Evolutionary conservation across 768 basidiomycete genomes (phyloP).

Genomic region (Mycena leptocephala): DNA sequence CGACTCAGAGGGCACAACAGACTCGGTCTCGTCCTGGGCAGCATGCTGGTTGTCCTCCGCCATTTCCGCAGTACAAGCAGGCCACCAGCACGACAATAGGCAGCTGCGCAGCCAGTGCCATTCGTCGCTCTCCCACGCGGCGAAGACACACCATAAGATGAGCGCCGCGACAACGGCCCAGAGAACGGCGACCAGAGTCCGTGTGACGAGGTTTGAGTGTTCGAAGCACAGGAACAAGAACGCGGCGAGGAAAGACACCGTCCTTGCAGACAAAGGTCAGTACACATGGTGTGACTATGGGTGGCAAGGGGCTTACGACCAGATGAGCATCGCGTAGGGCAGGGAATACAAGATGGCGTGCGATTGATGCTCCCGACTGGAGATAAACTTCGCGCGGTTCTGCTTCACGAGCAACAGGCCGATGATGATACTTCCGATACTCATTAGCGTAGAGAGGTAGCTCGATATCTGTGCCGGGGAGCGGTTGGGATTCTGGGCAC

Average conservation of each 20-base stretch:
- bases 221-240: conserved; percentile 55
- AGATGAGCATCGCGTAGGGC: conserved; percentile 72
- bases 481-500: too few species aligned
- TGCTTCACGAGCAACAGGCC: too few species aligned
- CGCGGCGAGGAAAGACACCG: conserved; percentile 57
- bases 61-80: conserved; percentile 52
- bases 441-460: too few species aligned
- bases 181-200: conserved; percentile 48
- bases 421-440: too few species aligned
- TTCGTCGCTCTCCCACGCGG: conserved; percentile 55
- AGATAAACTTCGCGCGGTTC: conserved; percentile 40
- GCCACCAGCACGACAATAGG: neutral
- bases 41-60: conserved; percentile 43
- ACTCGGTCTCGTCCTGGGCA: neutral
- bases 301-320: conserved; percentile 69
- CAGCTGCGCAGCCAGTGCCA: conserved; percentile 39
- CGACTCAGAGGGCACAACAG: neutral
- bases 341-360: conserved; percentile 68
- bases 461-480: too few species aligned
- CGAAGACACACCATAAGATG: conserved; percentile 63
- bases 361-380: conserved; percentile 35
- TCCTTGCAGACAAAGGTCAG: conserved; percentile 41
- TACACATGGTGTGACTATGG: conserved; percentile 46
- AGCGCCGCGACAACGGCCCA: conserved; percentile 50
- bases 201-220: conserved; percentile 43